phyloP scores from a whole-genome alignment of 164 flowering plant species.

The Macadamia integrifolia region DNA sequence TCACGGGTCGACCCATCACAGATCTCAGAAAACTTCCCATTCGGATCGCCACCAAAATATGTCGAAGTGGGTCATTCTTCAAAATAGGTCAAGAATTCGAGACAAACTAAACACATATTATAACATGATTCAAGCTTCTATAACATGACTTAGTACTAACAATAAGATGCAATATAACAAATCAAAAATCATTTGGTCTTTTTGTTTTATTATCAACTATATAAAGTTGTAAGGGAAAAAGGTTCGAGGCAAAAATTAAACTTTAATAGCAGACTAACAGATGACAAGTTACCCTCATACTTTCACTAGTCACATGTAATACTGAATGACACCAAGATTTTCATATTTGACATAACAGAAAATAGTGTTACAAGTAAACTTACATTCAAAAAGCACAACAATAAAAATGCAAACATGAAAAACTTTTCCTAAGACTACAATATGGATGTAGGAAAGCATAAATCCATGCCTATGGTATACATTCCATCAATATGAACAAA shows the following conservation, averaged over 20 bases:
- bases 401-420: constrained; percentile 6
- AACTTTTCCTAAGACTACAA: neutral
- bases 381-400: constrained; percentile 79
- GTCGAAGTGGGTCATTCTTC: no score
- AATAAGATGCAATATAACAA: no score
- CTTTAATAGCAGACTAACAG: neutral
- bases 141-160: no score
- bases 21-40: no score
- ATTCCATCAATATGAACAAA: neutral
- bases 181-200: no score
- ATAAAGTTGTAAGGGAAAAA: no score
- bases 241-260: neutral
- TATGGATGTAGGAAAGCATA: neutral
- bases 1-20: no score
- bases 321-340: neutral
- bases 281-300: neutral
- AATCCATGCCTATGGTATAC: neutral
- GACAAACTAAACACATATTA: no score
- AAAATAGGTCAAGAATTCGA: no score
- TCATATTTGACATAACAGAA: neutral
- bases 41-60: no score
- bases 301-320: neutral
- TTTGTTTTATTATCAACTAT: no score
- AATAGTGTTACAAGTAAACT: constrained; percentile 6
- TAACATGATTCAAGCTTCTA: no score